Base-by-base conservation (phyloP, 2,329 filamentous ascomycete species). In the Colletotrichum godetiae region DNA sequence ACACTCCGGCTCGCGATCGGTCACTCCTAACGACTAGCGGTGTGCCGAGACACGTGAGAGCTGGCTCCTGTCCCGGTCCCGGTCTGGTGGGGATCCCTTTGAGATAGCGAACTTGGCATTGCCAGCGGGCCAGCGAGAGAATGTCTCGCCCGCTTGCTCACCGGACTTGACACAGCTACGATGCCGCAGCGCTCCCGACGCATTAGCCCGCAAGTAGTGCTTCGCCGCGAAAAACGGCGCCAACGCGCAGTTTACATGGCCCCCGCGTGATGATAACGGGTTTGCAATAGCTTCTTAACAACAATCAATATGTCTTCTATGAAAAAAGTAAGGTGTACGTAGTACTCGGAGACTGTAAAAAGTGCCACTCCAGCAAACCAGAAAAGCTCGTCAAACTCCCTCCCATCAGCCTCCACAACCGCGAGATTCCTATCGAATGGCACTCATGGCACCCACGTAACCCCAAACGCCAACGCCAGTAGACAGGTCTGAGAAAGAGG, bases 391-490 rank as follows among this genome's bases (percentile, higher is more conserved):
- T 59, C 72, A 74, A 72, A 74, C 72, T 74, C 72, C 67, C 72
- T 74, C 72, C 67, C 62, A 42, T 74, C 72, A 64, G 58, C 67
- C 63, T 72, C 72, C 71, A 53, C 67, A 62, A 35, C 62, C 67
- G 56, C 71, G 58, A 72, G 52, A 67, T 73, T 65, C 59, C 66
- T 56, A 65, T 68, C 42, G 35, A 74, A 63, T 65, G 67, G 35
- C 71, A 66, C 66, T 67, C 35, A 63, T 65, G 67, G 35, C 71
- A 66, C 66, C 71, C 35, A 35, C 60, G 68, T 74, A 61, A 63
- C 68, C 72, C 74, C 65, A 68, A 74, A 75, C 74, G 72, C 74
- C 74, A 73, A 75, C 74, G 71, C 74, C 74, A 62, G 55, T 71
- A 68, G 35, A 63, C 37, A 74, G 49, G 42, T 74, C 68, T 67